Conservation (phyloP, 805 yeast genomes). For the Yarrowia keelungensis region DNA sequence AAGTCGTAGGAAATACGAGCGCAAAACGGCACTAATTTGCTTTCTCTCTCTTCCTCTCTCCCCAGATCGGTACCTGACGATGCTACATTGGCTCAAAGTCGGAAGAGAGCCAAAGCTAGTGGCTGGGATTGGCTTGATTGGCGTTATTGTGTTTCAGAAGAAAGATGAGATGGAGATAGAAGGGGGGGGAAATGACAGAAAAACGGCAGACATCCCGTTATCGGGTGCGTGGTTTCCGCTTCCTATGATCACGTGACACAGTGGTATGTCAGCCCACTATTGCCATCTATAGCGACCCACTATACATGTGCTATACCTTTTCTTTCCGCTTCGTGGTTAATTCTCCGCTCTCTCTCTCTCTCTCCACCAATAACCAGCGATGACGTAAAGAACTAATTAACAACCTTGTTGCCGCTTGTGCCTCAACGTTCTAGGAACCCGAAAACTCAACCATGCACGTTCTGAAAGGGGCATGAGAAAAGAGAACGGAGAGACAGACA, state of each 20-base stretch:
- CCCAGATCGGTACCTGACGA: slow-evolving; percentile 18
- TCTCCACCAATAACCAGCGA: not conserved
- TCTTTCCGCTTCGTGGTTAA: no score
- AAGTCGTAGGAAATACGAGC: not conserved
- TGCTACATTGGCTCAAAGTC: slow-evolving; percentile 22
- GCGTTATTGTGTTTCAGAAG: slow-evolving; percentile 20
- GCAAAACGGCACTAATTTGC: not conserved
- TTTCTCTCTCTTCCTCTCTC: not conserved
- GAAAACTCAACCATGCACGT: slow-evolving; percentile 31
- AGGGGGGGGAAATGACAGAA: no score
- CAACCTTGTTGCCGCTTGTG: not conserved
- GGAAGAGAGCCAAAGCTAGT: slow-evolving; percentile 23
- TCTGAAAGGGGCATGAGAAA: not conserved
- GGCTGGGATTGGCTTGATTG: slow-evolving; percentile 1
- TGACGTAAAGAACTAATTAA: not conserved
- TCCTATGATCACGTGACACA: no score
- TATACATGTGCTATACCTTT: no score
- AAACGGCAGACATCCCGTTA: no score
- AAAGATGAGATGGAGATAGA: not conserved
- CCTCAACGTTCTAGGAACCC: slow-evolving; percentile 35
- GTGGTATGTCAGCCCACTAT: no score
- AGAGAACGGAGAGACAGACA: not conserved
- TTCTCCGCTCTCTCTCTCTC: no score
- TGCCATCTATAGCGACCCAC: no score
- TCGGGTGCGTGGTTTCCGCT: no score